Conservation (phyloP, 805 yeast genomes). For the Jamesozyma piceae region DNA sequence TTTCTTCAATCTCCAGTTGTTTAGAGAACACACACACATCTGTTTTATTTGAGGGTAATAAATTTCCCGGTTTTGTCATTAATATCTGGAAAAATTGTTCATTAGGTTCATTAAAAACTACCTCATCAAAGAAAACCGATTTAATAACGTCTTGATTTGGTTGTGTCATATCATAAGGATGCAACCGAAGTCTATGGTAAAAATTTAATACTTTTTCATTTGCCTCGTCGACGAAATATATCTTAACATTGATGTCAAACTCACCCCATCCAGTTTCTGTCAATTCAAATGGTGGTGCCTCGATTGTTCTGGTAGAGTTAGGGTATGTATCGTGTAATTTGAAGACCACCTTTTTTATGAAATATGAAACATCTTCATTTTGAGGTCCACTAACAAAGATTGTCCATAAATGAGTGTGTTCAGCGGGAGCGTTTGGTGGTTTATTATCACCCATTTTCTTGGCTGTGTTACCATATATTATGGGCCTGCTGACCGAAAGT, state of each 20-base stretch:
- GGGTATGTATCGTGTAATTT: slow-evolving; percentile 92
- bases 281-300: slow-evolving; percentile 85
- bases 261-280: slow-evolving; percentile 99
- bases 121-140: slow-evolving; percentile 70
- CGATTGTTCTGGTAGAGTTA: slow-evolving; percentile 76
- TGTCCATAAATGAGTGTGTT: slow-evolving; percentile 95
- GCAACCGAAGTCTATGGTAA: slow-evolving; percentile 83
- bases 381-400: slow-evolving; percentile 77
- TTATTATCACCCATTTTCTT: slow-evolving; percentile 50
- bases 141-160: slow-evolving; percentile 32
- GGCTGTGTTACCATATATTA: slow-evolving; percentile 74
- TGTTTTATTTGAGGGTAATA: slow-evolving; percentile 36
- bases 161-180: slow-evolving; percentile 51
- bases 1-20: slow-evolving; percentile 56
- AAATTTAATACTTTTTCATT: slow-evolving; percentile 79
- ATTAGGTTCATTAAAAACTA: slow-evolving; percentile 93
- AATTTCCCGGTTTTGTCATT: slow-evolving; percentile 56
- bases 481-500: slow-evolving; percentile 66
- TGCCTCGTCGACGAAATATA: slow-evolving; percentile 78
- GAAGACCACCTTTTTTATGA: slow-evolving; percentile 84
- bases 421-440: slow-evolving; percentile 60
- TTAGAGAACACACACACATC: slow-evolving; percentile 34
- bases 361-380: slow-evolving; percentile 69
- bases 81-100: slow-evolving; percentile 74
- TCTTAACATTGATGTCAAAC: slow-evolving; percentile 81